Evolutionary conservation across 768 basidiomycete genomes (phyloP).

Genomic region (Tulasnella sp.): DNA sequence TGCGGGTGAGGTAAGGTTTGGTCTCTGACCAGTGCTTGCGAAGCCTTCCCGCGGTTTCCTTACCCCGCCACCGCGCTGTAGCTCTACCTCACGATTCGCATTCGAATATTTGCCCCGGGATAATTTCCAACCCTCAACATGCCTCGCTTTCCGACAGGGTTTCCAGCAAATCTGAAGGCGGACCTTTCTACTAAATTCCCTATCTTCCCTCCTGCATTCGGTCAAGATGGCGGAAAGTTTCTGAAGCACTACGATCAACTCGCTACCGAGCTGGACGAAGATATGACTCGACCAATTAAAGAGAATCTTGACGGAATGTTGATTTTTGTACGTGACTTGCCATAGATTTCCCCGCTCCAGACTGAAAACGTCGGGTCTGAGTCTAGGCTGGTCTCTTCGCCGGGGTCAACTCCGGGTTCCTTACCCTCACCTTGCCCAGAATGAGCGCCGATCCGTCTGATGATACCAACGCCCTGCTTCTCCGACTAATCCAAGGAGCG

Average conservation of each 20-base stretch:
- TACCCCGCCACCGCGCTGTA: neutral
- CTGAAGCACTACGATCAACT: neutral
- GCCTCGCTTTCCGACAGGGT: neutral
- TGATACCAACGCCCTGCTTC: neutral
- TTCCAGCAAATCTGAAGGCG: neutral
- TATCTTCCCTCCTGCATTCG: neutral
- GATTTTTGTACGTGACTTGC: neutral
- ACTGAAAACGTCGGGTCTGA: neutral
- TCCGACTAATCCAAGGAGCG: neutral
- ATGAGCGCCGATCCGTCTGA: constrained; percentile 10
- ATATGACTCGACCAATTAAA: neutral
- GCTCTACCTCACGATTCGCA: neutral
- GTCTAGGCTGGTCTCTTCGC: constrained; percentile 8
- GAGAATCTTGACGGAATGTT: neutral
- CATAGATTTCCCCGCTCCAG: neutral
- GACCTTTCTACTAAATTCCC: neutral
- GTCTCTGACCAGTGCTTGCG: neutral
- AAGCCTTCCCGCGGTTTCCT: neutral
- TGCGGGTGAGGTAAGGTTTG: neutral
- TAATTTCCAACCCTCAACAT: neutral
- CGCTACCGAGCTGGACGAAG: neutral
- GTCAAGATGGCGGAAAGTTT: neutral
- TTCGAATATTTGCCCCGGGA: neutral
- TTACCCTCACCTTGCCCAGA: neutral
- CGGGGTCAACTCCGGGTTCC: neutral